Evolutionary conservation across 2,329 filamentous ascomycete genomes (phyloP), one percentile per base, ranked within the genome.

Genomic region (Aspergillus felis): DNA sequence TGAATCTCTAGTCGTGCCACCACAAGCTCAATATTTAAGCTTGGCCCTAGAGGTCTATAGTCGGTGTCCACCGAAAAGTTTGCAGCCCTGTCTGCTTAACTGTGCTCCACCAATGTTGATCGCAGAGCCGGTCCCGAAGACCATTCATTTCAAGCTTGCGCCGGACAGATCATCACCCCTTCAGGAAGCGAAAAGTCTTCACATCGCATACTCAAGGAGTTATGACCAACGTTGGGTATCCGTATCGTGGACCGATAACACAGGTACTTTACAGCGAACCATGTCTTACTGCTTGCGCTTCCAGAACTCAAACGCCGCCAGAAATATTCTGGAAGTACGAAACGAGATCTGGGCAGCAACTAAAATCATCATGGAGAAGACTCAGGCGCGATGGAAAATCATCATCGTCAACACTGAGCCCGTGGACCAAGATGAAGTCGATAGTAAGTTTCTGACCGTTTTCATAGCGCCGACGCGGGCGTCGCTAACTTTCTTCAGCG

Each of bases 331-430:
- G 4, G 81, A 84, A 32, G 74, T 85, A 12, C 78, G 81, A 14
- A 75, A 76, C 59, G 82, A 86, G 53, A 80, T 87, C 3, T 86
- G 84, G 82, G 76, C 79, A 28, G 79, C 79, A 10, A 86, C 83
- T 0, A 73, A 79, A 47, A 80, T 81, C 38, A 81, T 87, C 20
- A 74, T 86, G 63, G 76, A 80, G 20, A 78, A 75, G 48, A 73
- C 78, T 51, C 77, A 79, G 57, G 78, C 81, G 5, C 77, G 77
- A 9, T 86, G 84, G 83, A 80, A 80, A 25, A 68, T 87, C 4
- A 80, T 82, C 53, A 72, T 87, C 46, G 81, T 80, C 2, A 80
- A 78, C 64, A 76, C 77, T 3, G 82, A 82, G 7, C 73, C 78
- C 25, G 75, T 82, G 63, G 81, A 81, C 22, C 63, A 75, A 38